Base-by-base conservation (phyloP, 208 protist genomes). In the Acanthamoeba triangularis region DNA sequence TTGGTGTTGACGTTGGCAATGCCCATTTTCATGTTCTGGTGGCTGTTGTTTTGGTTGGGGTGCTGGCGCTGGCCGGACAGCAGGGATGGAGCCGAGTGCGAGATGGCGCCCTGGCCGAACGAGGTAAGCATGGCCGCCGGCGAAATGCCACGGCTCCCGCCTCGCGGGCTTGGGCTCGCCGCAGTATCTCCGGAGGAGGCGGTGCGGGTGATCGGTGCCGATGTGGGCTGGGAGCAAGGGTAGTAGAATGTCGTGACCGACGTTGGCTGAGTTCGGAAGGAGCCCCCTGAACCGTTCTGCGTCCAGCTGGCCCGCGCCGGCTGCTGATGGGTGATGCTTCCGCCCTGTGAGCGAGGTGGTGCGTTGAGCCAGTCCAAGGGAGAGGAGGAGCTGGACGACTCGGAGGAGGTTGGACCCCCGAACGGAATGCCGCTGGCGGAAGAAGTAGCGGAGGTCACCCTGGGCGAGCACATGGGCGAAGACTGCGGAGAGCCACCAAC, bases 101-200 rank as follows among this genome's bases (percentile, higher is more conserved):
- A 59, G 76, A 85, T 23, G 47, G 76, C 7, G 0, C 76, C 47
- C 44, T 85, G 76, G 41, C 76, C 4, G 76, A 85, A 85, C 76
- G 35, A 56, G 30, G 11, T n/a, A 2, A 82, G 25, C 65, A 74
- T 74, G n/a, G 65, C 65, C n/a, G 69, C 20, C 1, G 69, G 69
- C 69, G 69, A 78, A 2, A 7, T 78, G 69, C 10, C 1, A 28
- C 23, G 61, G 28, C 23, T 20, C n/a, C n/a, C n/a, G 23, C 16
- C 6, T 30, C 23, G 16, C 8, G 16, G 54, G 54, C 20, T 61
- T 1, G 54, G 16, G 54, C 54, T 61, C 3, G 20, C 11, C 16
- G 37, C 37, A 41, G 37, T 3, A 3, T 41, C 37, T 1, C 37
- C 37, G 3, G 37, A 41, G 37, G 37, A 41, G 37, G 37, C 1